These are phyloP conservation scores for Paramecium sexaurelia DNA, from an alignment of 73 alveolate species.

Conservation along the genomic window DNA sequence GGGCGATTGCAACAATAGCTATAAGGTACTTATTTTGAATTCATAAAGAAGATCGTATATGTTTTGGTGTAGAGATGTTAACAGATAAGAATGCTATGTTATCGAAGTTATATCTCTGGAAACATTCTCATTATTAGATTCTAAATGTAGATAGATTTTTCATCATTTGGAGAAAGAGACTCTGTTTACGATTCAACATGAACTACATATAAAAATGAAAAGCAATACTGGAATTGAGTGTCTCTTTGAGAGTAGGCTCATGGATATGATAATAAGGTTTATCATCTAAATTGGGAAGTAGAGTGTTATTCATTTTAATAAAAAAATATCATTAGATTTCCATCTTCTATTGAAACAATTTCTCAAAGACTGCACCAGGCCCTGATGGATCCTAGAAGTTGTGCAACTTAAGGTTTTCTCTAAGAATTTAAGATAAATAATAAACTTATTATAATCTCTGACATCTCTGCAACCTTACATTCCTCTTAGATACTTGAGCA, in stretches of 20 bases:
- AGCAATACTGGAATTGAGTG: not conserved
- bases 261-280: not conserved
- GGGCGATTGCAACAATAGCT: slow-evolving; percentile 38
- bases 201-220: not conserved
- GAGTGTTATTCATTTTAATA: slow-evolving; percentile 11
- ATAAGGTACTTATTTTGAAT: not conserved
- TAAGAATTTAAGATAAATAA: not conserved
- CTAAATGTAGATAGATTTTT: not conserved
- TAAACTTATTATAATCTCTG: slow-evolving; percentile 47
- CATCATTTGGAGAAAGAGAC: slow-evolving; percentile 23
- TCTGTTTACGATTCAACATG: slow-evolving; percentile 9
- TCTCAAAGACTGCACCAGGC: slow-evolving; percentile 26
- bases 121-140: not conserved
- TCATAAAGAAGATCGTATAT: slow-evolving; percentile 22
- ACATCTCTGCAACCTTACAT: slow-evolving; percentile 58
- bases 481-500: slow-evolving; percentile 39
- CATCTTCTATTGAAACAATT: slow-evolving; percentile 27
- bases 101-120: not conserved
- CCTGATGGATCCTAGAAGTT: slow-evolving; percentile 10
- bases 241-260: not conserved
- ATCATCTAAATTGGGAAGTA: slow-evolving; percentile 28
- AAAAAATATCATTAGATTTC: slow-evolving; percentile 8
- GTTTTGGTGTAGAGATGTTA: slow-evolving; percentile 24
- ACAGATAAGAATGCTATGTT: slow-evolving; percentile 8
- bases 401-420: slow-evolving; percentile 12